Conservation (phyloP, 768 basidiomycete species). For the Amanita rubescens region DNA sequence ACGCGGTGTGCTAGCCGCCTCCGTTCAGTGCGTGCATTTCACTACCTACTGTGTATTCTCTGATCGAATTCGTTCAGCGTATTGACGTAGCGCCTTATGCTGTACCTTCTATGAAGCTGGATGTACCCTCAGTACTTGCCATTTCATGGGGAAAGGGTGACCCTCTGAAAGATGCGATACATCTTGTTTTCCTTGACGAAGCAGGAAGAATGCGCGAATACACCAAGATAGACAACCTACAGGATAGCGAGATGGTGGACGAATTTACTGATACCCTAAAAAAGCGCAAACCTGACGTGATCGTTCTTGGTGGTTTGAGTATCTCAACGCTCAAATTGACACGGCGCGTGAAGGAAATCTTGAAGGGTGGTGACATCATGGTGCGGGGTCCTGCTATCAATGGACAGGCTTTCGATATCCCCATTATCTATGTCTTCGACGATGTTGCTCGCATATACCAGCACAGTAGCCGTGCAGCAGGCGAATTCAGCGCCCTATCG, state of each 20-base stretch:
- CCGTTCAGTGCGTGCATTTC: constrained; percentile 47
- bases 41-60: background rate
- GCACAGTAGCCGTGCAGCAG: constrained; percentile 76
- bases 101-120: constrained; percentile 51
- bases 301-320: constrained; percentile 85
- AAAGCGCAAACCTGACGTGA: constrained; percentile 78
- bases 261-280: constrained; percentile 80
- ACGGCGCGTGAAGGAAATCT: constrained; percentile 53
- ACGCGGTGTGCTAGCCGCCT: constrained; percentile 59
- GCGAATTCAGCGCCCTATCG: constrained; percentile 76
- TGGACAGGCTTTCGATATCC: constrained; percentile 48
- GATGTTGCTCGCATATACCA: constrained; percentile 93
- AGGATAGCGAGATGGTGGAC: constrained; percentile 56
- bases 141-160: constrained; percentile 95
- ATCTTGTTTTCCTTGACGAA: constrained; percentile 79
- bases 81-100: constrained; percentile 76
- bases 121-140: constrained; percentile 75
- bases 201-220: constrained; percentile 89
- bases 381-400: constrained; percentile 19
- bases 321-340: constrained; percentile 71
- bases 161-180: constrained; percentile 83
- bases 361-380: constrained; percentile 21
- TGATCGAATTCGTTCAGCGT: constrained; percentile 40
- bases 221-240: constrained; percentile 81
- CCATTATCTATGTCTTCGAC: constrained; percentile 80